phyloP scores from a whole-genome alignment of 2,329 filamentous ascomycete species.

The Epichloe bromicola region DNA sequence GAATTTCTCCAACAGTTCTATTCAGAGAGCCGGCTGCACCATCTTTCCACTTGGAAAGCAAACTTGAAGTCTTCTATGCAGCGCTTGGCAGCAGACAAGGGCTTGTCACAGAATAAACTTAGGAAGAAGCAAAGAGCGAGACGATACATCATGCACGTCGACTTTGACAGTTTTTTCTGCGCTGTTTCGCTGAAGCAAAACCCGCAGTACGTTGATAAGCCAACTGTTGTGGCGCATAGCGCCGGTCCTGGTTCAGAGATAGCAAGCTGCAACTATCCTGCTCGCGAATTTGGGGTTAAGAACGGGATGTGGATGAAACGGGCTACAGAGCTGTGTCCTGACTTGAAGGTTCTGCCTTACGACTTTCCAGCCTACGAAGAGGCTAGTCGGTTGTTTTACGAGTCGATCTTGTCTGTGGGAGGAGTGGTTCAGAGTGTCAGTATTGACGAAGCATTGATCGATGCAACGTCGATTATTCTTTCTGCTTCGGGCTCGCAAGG shows the following conservation, averaged over 20 bases:
- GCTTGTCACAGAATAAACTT: slow-evolving; percentile 26
- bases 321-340: slow-evolving; percentile 69
- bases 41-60: slow-evolving; percentile 93
- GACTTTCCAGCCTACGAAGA: slow-evolving; percentile 93
- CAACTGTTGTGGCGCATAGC: slow-evolving; percentile 80
- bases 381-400: slow-evolving; percentile 78
- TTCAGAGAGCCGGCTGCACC: slow-evolving; percentile 85
- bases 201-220: slow-evolving; percentile 65
- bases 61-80: slow-evolving; percentile 85
- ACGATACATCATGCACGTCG: slow-evolving; percentile 84
- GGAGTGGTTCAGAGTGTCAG: slow-evolving; percentile 91
- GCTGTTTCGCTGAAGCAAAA: slow-evolving; percentile 72
- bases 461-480: slow-evolving; percentile 62
- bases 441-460: slow-evolving; percentile 86
- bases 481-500: slow-evolving; percentile 54
- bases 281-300: slow-evolving; percentile 73
- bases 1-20: slow-evolving; percentile 93
- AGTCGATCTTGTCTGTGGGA: slow-evolving; percentile 64
- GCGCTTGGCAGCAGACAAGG: slow-evolving; percentile 59
- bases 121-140: slow-evolving; percentile 49
- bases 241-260: slow-evolving; percentile 81
- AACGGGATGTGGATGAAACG: slow-evolving; percentile 99
- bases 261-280: slow-evolving; percentile 92
- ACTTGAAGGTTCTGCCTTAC: slow-evolving; percentile 83
- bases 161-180: slow-evolving; percentile 98